A percentile compares a stretch with the other conserved stretches of the same genome.
Conservation (phyloP, 176 grass and related monocot species). For the Oryza brachyantha region DNA sequence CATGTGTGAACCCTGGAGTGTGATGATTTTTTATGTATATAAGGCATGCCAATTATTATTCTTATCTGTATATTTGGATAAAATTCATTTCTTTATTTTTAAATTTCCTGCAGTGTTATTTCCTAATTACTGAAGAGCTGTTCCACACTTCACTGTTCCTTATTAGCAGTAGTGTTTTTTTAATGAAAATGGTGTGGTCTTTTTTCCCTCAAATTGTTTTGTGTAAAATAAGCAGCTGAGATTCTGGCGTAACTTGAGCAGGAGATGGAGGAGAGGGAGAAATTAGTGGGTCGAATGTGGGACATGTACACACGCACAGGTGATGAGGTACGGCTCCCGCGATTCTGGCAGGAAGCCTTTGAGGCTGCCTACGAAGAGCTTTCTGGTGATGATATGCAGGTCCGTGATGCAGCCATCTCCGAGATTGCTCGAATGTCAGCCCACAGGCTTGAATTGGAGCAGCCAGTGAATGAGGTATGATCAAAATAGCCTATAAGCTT, state of each 20-base stretch:
- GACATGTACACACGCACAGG: constrained; percentile 74
- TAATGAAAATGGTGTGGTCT: too few species aligned
- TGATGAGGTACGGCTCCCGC: constrained; percentile 53
- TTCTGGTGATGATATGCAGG: constrained; percentile 55
- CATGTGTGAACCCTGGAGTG: not conserved
- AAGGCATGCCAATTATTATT: not conserved
- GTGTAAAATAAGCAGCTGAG: not conserved
- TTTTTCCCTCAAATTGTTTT: too few species aligned
- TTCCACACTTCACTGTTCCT: not conserved
- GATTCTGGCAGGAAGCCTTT: constrained; percentile 85
- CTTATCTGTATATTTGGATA: not conserved
- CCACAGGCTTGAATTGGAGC: constrained; percentile 62
- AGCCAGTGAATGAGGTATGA: constrained; percentile 34
- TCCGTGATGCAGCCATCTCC: constrained; percentile 53
- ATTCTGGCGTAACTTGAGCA: constrained; percentile 3
- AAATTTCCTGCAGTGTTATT: not conserved
- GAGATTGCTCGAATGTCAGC: constrained; percentile 83
- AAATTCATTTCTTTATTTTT: not conserved
- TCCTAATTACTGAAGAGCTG: not conserved
- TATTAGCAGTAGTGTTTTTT: too few species aligned
- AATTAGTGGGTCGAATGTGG: constrained; percentile 82
- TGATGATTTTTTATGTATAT: not conserved
- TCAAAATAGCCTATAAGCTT: too few species aligned
- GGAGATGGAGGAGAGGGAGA: constrained; percentile 96
- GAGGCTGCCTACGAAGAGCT: constrained; percentile 91